A percentile compares a stretch with the other conserved stretches of the same genome.
These are phyloP conservation scores for Paramecium tetraurelia DNA, from an alignment of 73 alveolate species.

Conservation along the genomic window DNA sequence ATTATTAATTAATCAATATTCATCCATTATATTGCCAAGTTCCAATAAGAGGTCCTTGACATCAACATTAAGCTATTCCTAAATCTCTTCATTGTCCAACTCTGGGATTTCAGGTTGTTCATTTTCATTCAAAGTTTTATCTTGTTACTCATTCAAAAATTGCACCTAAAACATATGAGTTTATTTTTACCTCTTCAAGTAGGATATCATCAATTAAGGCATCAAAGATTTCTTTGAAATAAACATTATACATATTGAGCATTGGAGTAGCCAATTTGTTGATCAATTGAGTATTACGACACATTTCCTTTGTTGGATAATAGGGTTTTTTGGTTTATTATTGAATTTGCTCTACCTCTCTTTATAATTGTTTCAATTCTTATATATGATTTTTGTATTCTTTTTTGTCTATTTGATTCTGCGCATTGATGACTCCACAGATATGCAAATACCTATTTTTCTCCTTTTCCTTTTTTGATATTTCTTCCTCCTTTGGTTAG, in stretches of 20 bases:
- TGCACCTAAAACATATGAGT: not conserved
- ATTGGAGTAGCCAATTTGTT: not conserved
- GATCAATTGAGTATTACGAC: not conserved
- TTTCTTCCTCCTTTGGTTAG: not conserved
- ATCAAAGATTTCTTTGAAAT: slow-evolving; percentile 29
- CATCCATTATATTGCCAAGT: not conserved
- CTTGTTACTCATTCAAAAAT: not conserved
- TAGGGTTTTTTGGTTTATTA: not conserved
- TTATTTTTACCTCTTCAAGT: not conserved
- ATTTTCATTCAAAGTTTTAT: not conserved
- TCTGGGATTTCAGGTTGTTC: not conserved
- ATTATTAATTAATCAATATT: slow-evolving; percentile 31
- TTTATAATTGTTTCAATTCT: not conserved
- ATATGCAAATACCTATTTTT: not conserved
- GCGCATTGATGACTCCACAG: not conserved
- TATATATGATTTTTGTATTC: not conserved
- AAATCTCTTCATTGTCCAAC: not conserved
- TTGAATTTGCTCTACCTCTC: slow-evolving; percentile 23
- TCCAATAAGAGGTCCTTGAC: not conserved
- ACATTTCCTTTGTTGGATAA: not conserved
- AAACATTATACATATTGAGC: slow-evolving; percentile 25
- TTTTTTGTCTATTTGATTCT: not conserved
- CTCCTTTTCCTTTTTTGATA: not conserved
- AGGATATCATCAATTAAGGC: slow-evolving; percentile 13
- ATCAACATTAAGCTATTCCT: not conserved